Evolutionary conservation across 768 basidiomycete genomes (phyloP), one percentile per base, ranked within the genome.

Genomic region (Collybiopsis confluens): DNA sequence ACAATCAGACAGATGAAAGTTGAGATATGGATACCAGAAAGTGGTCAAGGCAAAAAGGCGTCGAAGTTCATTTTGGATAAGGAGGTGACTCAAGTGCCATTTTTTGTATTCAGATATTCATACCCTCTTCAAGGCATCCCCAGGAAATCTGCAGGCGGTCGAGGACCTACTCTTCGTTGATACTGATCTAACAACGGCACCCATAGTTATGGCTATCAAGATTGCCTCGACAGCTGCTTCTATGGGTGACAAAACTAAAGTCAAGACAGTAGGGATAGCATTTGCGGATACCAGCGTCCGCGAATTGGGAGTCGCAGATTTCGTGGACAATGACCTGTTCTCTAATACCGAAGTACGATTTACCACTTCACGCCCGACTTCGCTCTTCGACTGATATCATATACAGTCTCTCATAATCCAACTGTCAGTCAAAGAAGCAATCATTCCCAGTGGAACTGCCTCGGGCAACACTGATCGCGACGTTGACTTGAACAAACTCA

Each of bases 371-470:
- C 2, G 21, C 7, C 16, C 27, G 36, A 16, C 6, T 24, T 27
- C 15, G 23, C n/a, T 13, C 30, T 13, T 21, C 11, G 9, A 48
- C 26, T 36, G 3, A 42, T 16, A 23, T 26, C 2, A n/a, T 37
- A 21, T 23, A 7, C 62, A 98, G 96, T 93, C 93, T 1, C 79
- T 98, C 30, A 73, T 98, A 33, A 98, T 98, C 55, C 97, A 99
- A 66, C 80, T 98, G 2, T 94, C 92, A 0, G 91, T 93, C n/a
- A 98, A 98, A 66, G 97, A 99, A 68, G 93, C 92, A 2, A 78
- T 98, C 51, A 74, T 98, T 38, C 76, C 88, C 1, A 82, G 82
- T 0, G 87, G 87, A n/a, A 88, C 89, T 4, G 71, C 73, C 0
- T 78, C 82, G 36, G 88, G 87, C 0, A 83, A 73, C 2, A 88